Percentiles rank a stretch among this genome's conserved stretches.
Evolutionary conservation across 805 yeast species (phyloP).

Genomic region (Candida chilensis): DNA sequence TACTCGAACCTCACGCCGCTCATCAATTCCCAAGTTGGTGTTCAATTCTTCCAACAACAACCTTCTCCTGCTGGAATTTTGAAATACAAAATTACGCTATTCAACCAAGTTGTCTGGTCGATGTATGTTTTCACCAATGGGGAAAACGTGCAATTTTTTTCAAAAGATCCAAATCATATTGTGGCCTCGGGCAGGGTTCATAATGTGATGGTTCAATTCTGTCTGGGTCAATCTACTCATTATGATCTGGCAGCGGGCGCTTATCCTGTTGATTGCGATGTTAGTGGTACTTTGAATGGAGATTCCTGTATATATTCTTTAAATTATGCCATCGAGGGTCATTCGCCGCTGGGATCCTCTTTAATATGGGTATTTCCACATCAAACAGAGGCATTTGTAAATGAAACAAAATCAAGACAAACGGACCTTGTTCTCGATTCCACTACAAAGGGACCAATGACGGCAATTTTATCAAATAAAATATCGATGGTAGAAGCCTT

Average conservation of each 20-base stretch:
- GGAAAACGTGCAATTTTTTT: too few species aligned
- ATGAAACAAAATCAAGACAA: constrained; percentile 11
- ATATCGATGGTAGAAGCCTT: constrained; percentile 31
- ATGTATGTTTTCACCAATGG: constrained; percentile 50
- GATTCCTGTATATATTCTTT: constrained; percentile 29
- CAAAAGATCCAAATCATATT: constrained; percentile 2
- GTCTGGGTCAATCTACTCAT: constrained; percentile 15
- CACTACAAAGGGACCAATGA: constrained; percentile 40
- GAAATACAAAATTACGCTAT: constrained; percentile 47
- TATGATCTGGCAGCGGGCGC: constrained; percentile 24
- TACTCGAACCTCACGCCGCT: constrained; percentile 22
- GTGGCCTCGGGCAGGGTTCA: neutral
- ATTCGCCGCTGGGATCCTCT: constrained; percentile 13
- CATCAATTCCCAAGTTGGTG: constrained; percentile 25
- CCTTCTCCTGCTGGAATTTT: constrained; percentile 17
- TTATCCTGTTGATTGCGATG: constrained; percentile 24
- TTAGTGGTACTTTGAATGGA: constrained; percentile 21
- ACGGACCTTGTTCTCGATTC: constrained; percentile 32
- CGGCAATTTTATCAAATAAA: constrained; percentile 27
- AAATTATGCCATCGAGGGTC: constrained; percentile 23
- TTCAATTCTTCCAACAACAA: constrained; percentile 19
- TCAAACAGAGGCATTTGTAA: constrained; percentile 29
- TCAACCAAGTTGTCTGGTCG: constrained; percentile 56
- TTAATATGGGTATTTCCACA: constrained; percentile 46
- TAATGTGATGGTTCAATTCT: constrained; percentile 15